These are phyloP conservation scores for Yarrowia divulgata DNA, from an alignment of 805 yeast species.

Conservation along the genomic window DNA sequence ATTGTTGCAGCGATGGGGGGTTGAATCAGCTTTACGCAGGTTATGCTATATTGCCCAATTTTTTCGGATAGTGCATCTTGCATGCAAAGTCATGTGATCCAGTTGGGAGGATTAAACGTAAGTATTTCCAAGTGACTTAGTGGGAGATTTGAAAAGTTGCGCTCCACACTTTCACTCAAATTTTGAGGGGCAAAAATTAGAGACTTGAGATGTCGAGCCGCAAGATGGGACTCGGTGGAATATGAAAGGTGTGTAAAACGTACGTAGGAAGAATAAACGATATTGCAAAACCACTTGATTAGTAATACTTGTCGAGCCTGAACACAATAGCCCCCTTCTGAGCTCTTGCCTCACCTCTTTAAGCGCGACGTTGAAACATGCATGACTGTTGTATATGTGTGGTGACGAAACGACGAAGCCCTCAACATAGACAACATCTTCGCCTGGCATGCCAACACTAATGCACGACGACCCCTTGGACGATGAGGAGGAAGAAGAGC, in stretches of 20 bases:
- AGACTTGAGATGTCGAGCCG: background rate
- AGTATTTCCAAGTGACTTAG: too few relatives aligned
- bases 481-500: constrained; percentile 40
- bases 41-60: constrained; percentile 24
- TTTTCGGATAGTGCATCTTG: constrained; percentile 3
- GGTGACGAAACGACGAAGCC: background rate
- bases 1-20: constrained; percentile 50
- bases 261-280: too few relatives aligned
- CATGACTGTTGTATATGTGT: background rate
- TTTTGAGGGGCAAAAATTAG: constrained; percentile 9
- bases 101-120: background rate
- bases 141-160: too few relatives aligned
- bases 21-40: constrained; percentile 9
- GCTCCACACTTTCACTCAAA: too few relatives aligned
- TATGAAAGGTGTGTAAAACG: background rate
- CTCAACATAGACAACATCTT: constrained; percentile 17
- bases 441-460: constrained; percentile 16
- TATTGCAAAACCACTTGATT: too few relatives aligned
- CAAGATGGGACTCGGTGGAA: background rate
- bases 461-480: constrained; percentile 26
- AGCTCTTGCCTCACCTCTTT: background rate
- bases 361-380: constrained; percentile 20
- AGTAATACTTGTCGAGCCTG: too few relatives aligned
- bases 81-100: constrained; percentile 22
- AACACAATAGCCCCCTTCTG: too few relatives aligned